phyloP scores from a whole-genome alignment of 257 asterid species.

The Leptodermis oblonga region DNA sequence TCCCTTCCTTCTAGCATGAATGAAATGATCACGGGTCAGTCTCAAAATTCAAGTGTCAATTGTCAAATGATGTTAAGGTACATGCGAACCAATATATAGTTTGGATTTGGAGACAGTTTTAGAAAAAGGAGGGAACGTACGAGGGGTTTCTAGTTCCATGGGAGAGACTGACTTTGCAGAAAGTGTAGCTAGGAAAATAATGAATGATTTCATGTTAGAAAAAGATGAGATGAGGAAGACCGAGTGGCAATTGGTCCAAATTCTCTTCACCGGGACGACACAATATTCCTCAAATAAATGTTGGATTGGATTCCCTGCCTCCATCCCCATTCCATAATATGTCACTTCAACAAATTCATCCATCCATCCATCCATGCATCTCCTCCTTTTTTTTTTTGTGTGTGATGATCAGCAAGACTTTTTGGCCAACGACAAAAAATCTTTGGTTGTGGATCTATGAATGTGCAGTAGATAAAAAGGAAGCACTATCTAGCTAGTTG shows the following conservation, averaged over 20 bases:
- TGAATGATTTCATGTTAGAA: slow-evolving; percentile 13
- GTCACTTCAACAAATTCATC: slow-evolving; percentile 15
- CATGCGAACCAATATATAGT: no score
- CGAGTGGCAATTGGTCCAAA: slow-evolving; percentile 28
- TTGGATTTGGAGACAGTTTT: no score
- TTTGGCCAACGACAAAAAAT: neutral
- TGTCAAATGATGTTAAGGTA: no score
- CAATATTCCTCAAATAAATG: neutral
- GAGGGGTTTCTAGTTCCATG: no score
- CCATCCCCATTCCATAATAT: slow-evolving; percentile 2
- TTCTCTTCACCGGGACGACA: slow-evolving; percentile 7
- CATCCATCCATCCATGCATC: no score
- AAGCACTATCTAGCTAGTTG: slow-evolving; percentile 5
- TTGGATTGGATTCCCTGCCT: slow-evolving; percentile 3
- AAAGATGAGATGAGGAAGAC: slow-evolving; percentile 24
- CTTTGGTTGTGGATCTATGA: slow-evolving; percentile 14
- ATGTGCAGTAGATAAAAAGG: neutral
- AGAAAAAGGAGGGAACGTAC: no score
- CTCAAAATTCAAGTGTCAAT: no score
- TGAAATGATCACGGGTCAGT: no score
- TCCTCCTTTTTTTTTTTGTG: neutral
- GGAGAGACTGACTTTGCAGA: slow-evolving; percentile 20
- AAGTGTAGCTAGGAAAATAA: slow-evolving; percentile 20
- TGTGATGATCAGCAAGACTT: neutral
- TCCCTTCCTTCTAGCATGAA: neutral